These are phyloP conservation scores for Rhodotorula sp. DNA, from an alignment of 1,284 basidiomycete species.

Conservation along the genomic window DNA sequence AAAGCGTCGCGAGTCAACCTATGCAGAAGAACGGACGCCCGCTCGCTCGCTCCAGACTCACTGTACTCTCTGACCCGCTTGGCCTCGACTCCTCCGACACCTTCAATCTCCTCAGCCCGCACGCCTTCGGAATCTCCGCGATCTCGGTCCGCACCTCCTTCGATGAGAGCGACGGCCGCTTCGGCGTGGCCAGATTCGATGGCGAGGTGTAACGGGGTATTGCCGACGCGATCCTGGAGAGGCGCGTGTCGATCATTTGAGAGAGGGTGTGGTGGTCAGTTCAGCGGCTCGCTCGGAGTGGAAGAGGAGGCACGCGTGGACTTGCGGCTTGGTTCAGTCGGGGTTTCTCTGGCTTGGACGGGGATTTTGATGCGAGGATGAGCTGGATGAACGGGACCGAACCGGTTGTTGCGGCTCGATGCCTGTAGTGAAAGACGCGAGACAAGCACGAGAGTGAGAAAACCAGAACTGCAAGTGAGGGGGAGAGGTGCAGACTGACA, in stretches of 20 bases:
- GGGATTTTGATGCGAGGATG: constrained; percentile 62
- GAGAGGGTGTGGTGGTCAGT: not conserved
- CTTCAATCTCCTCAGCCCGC: constrained; percentile 71
- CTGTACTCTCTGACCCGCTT: constrained; percentile 67
- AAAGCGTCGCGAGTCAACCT: not conserved
- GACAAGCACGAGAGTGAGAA: constrained; percentile 27
- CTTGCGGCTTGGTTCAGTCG: constrained; percentile 62
- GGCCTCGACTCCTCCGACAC: constrained; percentile 83
- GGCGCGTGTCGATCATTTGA: not conserved
- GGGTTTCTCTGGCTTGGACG: constrained; percentile 70
- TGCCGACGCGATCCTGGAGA: constrained; percentile 58
- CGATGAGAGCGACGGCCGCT: constrained; percentile 81
- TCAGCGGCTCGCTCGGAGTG: too few species aligned
- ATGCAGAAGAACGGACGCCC: not conserved
- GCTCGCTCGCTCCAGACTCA: constrained; percentile 1
- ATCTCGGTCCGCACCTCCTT: constrained; percentile 86
- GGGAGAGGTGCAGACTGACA: constrained; percentile 58
- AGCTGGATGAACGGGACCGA: constrained; percentile 80
- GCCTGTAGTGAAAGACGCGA: constrained; percentile 55
- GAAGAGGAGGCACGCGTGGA: not conserved
- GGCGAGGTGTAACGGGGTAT: constrained; percentile 92
- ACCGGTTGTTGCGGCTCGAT: constrained; percentile 91
- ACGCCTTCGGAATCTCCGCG: constrained; percentile 60
- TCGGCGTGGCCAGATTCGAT: constrained; percentile 92
- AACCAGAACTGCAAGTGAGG: not conserved